phyloP scores from a whole-genome alignment of 2,329 filamentous ascomycete species.

The Trichoderma sp. region DNA sequence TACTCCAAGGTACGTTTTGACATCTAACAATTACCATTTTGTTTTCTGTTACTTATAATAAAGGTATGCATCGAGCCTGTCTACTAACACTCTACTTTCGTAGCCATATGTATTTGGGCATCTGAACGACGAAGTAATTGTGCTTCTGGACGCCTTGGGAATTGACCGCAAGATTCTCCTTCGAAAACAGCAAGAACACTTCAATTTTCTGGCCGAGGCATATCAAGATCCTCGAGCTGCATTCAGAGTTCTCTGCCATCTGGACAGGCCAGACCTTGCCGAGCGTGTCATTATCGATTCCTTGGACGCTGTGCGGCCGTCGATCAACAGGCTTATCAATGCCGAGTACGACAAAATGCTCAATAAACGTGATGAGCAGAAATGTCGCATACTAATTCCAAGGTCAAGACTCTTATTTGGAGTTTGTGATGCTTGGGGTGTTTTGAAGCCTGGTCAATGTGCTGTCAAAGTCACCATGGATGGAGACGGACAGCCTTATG shows the following conservation, averaged over 20 bases:
- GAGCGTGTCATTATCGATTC: conserved; percentile 45
- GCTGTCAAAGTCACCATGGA: conserved; percentile 44
- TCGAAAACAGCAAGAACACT: conserved; percentile 43
- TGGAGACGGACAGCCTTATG: conserved; percentile 40
- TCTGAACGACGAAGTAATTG: conserved; percentile 48
- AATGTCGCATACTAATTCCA: conserved; percentile 44
- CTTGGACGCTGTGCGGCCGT: conserved; percentile 38
- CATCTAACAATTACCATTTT: neutral
- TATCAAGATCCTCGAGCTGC: conserved; percentile 36
- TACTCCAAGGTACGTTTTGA: conserved; percentile 43
- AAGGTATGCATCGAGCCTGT: neutral
- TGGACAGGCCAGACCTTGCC: conserved; percentile 41
- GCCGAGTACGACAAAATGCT: conserved; percentile 43
- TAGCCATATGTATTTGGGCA: conserved; percentile 47
- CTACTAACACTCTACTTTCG: neutral
- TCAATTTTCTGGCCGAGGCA: conserved; percentile 41
- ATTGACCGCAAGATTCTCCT: conserved; percentile 40
- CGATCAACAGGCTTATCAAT: conserved; percentile 39
- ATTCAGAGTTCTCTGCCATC: conserved; percentile 44
- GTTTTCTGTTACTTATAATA: neutral
- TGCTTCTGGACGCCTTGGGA: conserved; percentile 45
- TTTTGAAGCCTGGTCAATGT: conserved; percentile 45
- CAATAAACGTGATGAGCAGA: conserved; percentile 40
- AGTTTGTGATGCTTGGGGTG: conserved; percentile 43
- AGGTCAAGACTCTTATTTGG: conserved; percentile 46